Base-by-base conservation (phyloP, 1,139 yeast genomes). In the Debaryomyces fabryi region DNA sequence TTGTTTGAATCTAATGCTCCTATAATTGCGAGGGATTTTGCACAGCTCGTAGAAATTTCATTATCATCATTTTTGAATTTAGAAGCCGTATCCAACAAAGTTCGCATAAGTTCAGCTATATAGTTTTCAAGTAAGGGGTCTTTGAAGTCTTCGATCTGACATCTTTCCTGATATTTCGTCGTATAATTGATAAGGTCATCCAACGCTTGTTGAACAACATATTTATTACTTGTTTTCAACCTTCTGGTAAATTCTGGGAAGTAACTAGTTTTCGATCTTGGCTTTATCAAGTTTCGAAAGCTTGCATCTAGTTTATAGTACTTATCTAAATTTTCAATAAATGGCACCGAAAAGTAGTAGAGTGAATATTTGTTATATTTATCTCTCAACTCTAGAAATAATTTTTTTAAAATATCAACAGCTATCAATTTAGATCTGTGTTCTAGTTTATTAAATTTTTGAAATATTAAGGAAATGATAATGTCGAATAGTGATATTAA, bases 1-100 rank as follows among this genome's bases (percentile, higher is more conserved):
- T 80, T 82, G 46, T 83, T 81, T 3, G 87, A 74, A 60, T 92
- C 97, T 13, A 90, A 62, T 0, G 92, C 84, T 0, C 99, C 99
- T 47, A 93, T 74, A 35, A 83, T 67, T 1, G 96, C 86, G 13
- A 93, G 69, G 34, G 90, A 87, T 52, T 78, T 77, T 0, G 96
- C 83, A 59, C 95, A 82, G 41, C 79, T 73, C 1, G 69, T 62
- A 4, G 90, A 73, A 6, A 90, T 76, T 5, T 72, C 74, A 3
- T 76, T 71, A 48, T 78, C 75, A 13, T 67, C 69, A 21, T 68
- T 72, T 51, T 80, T 76, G 63, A 83, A 88, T 51, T 79, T 81
- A 39, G 82, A 77, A 1, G 88, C 75, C 0, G 86, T 78, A 50
- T 82, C 82, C 39, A 89, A 68, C 6, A 90, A 63, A 0, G 85